Base-by-base conservation (phyloP, 495 filamentous ascomycete genomes). In the Halenospora varia region DNA sequence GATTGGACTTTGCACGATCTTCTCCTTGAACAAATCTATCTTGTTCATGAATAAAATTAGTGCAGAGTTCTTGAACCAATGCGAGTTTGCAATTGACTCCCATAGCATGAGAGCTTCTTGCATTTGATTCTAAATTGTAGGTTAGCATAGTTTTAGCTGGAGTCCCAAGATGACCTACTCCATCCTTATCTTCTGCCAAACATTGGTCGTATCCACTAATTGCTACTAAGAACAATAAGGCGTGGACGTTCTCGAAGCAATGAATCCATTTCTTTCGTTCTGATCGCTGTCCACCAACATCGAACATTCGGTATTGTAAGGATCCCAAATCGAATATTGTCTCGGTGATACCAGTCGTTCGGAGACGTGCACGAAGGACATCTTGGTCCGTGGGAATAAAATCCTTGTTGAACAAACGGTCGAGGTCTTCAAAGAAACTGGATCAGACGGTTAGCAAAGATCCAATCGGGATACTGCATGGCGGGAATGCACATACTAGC, bases 231-330 rank as follows among this genome's bases (percentile, higher is more conserved):
- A 98, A 98, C 46, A 98, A 78, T 39, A 98, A 77, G 68, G 88
- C 88, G 55, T 90, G 92, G 60, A 98, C 94, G 65, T 96, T 96
- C 67, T 98, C 94, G 70, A 98, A 98, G 73, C 94, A 97, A 68
- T 98, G 94, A 62, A 98, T 97, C 94, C 94, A 98, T 73, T 98
- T 98, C 82, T 98, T 98, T 51, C 94, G 87, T 65, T 98, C 94
- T 20, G 95, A 97, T 62, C 94, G 79, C 71, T 98, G 94, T 51
- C 94, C 94, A 64, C 94, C 94, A 57, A 98, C 94, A 66, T 98
- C 94, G 76, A 97, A 97, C 94, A 98, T 98, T 51, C 92, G 86
- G 71, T 97, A 98, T 62, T 93, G 97, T 70, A 97, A 83, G 61
- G 92, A 84, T 24, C 93, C 92, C 20, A 97, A 80, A 70, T 96